Base-by-base conservation (phyloP, 306 rosid genomes). In the Acacia confusa region DNA sequence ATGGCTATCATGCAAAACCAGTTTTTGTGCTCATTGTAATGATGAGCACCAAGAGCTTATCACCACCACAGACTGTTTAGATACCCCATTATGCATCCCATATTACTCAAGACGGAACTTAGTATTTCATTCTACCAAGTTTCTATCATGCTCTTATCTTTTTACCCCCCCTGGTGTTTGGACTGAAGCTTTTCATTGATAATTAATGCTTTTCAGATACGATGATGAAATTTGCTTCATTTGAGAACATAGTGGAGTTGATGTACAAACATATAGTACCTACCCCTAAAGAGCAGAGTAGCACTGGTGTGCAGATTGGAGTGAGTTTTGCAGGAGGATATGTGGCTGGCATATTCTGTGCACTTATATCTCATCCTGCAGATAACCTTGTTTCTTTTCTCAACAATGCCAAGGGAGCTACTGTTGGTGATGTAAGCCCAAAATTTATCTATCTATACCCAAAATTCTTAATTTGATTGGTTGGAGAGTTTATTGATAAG, bases 361-460 rank as follows among this genome's bases (percentile, higher is more conserved):
- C 91, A 7, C n/a, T 85, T 7, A 76, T 88, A 19, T 88, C 89
- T 2, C 91, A 88, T 70, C 89, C 91, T 12, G 91, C 91, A 58
- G 91, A 88, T 72, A 88, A 85, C 41, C 82, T 88, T 28, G 91
- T 85, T 43, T 88, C 91, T 8, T 88, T 85, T 77, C 84, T 88
- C 84, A 88, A 85, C 84, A 85, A 85, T 67, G 84, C 87, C 79
- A 83, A 85, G 50, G 91, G 89, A 61, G 87, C 87, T 2, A 88
- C 91, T 19, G 81, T 74, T 68, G 72, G 86, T 55, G 91, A 88
- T 81, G 91, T 88, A 68, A 84, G 89, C 85, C 50, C 30, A n/a
- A 40, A 68, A 32, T 47, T 6, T 64, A 63, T 14, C n/a, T 16
- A 48, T 50, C 22, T 5, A 50, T 15, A 45, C 17, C 16, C 12